These are phyloP conservation scores for Ascochyta clinopodiicola DNA, from an alignment of 2,329 filamentous ascomycete species.

Conservation along the genomic window DNA sequence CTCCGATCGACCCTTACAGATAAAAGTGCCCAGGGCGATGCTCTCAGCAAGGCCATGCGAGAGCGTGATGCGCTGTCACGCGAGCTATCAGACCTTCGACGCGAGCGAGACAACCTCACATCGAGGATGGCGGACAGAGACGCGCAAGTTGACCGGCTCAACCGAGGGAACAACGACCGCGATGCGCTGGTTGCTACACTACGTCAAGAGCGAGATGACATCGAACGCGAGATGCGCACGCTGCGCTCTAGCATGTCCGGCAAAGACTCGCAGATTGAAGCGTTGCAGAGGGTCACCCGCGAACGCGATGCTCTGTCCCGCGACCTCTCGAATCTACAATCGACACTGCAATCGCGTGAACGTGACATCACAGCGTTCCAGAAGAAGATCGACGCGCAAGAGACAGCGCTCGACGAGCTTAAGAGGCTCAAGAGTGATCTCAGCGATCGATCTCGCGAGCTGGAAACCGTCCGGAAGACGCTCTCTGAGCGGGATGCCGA, in stretches of 20 bases:
- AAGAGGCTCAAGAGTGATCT: conserved; percentile 38
- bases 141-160: conserved; percentile 39
- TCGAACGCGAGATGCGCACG: conserved; percentile 32
- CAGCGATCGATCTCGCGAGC: conserved; percentile 42
- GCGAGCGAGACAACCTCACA: conserved; percentile 37
- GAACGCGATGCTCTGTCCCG: conserved; percentile 41
- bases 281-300: conserved; percentile 42
- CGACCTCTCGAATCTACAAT: conserved; percentile 40
- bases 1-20: conserved; percentile 38
- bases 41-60: conserved; percentile 37
- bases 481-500: conserved; percentile 48
- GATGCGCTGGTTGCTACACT: conserved; percentile 39
- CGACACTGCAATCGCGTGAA: conserved; percentile 41
- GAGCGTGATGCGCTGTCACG: conserved; percentile 38
- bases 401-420: conserved; percentile 38
- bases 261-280: conserved; percentile 45
- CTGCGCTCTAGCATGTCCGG: conserved; percentile 37
- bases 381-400: conserved; percentile 42
- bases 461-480: conserved; percentile 44
- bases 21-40: conserved; percentile 40
- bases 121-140: conserved; percentile 39
- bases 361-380: conserved; percentile 39
- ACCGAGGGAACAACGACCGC: conserved; percentile 37
- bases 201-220: conserved; percentile 34
- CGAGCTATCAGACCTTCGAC: conserved; percentile 40